Conservation (phyloP, 768 basidiomycete genomes). For the Naganishia vaughanmartiniae region DNA sequence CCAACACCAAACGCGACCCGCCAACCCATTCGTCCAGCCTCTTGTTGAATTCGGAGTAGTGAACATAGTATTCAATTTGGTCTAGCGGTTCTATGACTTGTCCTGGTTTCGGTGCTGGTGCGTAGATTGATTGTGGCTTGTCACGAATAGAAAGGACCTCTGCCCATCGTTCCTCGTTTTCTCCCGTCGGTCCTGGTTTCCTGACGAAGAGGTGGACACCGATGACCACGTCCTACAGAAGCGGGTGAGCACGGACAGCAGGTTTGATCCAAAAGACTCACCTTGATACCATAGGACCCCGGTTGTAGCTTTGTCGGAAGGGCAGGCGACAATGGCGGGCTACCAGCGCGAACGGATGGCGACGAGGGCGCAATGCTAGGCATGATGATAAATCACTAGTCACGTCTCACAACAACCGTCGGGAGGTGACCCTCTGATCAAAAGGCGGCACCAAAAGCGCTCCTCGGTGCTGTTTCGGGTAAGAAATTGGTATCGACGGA, state of each 20-base stretch:
- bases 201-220: slow-evolving; percentile 95
- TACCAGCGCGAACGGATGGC: slow-evolving; percentile 14
- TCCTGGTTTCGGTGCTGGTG: slow-evolving; percentile 48
- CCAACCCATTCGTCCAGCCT: slow-evolving; percentile 96
- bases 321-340: not conserved
- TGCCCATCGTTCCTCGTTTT: slow-evolving; percentile 83
- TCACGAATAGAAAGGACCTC: slow-evolving; percentile 95
- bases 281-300: slow-evolving; percentile 18
- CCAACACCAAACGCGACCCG: slow-evolving; percentile 77
- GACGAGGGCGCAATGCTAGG: slow-evolving; percentile 11
- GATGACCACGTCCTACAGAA: slow-evolving; percentile 70
- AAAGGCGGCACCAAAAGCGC: not conserved
- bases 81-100: slow-evolving; percentile 61
- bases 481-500: not conserved
- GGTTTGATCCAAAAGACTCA: not conserved
- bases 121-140: slow-evolving; percentile 59
- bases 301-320: slow-evolving; percentile 12
- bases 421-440: not conserved
- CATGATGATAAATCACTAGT: not conserved
- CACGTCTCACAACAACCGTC: not conserved
- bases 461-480: not conserved
- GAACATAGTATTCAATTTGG: slow-evolving; percentile 90
- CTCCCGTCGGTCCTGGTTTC: slow-evolving; percentile 70
- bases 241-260: not conserved
- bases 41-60: slow-evolving; percentile 99